These are phyloP conservation scores for Meredithiella fracta DNA, from an alignment of 2,329 filamentous ascomycete species.

Conservation along the genomic window DNA sequence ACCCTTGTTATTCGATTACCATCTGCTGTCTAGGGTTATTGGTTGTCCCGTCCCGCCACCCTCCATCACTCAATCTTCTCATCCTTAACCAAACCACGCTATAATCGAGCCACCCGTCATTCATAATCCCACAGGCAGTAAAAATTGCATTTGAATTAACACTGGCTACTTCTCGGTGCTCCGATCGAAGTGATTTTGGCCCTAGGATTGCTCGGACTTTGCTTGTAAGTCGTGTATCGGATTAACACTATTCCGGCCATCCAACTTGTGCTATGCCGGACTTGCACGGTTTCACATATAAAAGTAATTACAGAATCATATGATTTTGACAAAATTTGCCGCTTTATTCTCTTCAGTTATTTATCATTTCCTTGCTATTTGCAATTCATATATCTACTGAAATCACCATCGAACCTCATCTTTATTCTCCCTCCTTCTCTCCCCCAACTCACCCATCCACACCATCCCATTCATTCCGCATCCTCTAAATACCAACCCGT, in stretches of 20 bases:
- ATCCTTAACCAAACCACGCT: too few relatives aligned
- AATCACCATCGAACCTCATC: too few relatives aligned
- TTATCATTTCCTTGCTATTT: not conserved
- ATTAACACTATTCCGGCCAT: not conserved
- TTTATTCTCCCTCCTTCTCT: too few relatives aligned
- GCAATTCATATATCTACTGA: not conserved
- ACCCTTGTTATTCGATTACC: too few relatives aligned
- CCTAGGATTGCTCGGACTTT: not conserved
- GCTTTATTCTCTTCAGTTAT: not conserved
- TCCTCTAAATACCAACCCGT: not conserved
- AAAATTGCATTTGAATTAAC: not conserved
- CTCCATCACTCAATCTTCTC: too few relatives aligned
- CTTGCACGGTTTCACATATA: not conserved
- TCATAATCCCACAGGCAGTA: too few relatives aligned
- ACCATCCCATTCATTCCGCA: not conserved
- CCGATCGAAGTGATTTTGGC: not conserved
- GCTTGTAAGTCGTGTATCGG: not conserved
- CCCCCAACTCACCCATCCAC: too few relatives aligned
- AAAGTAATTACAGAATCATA: not conserved
- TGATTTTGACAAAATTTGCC: not conserved
- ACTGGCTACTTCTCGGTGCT: not conserved
- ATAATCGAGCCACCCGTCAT: too few relatives aligned
- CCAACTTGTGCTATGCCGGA: not conserved
- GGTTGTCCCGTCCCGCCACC: too few relatives aligned
- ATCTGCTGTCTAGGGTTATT: too few relatives aligned